Base-by-base conservation (phyloP, 495 filamentous ascomycete species). In the Collariella sp. region DNA sequence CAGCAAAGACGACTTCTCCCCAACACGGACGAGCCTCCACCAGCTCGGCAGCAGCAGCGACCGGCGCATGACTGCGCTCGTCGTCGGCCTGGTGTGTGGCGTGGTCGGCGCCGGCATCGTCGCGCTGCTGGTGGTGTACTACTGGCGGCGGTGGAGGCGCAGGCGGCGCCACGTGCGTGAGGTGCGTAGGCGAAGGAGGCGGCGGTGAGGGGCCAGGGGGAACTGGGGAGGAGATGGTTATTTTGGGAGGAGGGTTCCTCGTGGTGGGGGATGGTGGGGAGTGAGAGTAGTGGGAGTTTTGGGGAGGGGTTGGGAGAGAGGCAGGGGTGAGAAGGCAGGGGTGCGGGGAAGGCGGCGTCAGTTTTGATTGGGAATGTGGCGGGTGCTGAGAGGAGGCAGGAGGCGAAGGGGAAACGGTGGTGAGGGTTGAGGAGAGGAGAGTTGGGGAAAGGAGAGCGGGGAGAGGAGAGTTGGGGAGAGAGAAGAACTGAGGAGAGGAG, bases 71-170 rank as follows among this genome's bases (percentile, higher is more conserved):
- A 42, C 44, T 29, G 50, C 52, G 39, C 56, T 62, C 24, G 55
- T 53, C 13, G 62, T 57, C 39, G 54, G 53, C 31, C 52, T 58
- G 0, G 35, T 65, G 22, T 60, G 60, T 42, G 57, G 59, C n/a
- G 47, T 53, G 1, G 60, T 29, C 2, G 62, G n/a, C 10, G 18
- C 43, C 9, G 46, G 15, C 6, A 7, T 52, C 16, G 22, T 46
- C 24, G 38, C 15, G 5, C 38, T 22, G 31, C 26, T 31, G 26
- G 26, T 9, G 26, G 26, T 31, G 26, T 31, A 31, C 26, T 31
- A 31, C 26, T 31, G 26, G 5, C 26, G 26, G 26, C 4, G 9
- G 26, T 31, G 26, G 26, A 31, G 9, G 26, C 26, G 26, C 4
- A 31, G 9, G 9, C 26, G 26, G 26, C 26, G 26, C 26, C 26